Percentiles rank a stretch among this genome's conserved stretches.
These are phyloP conservation scores for Auriculariales sp. DNA, from an alignment of 768 basidiomycete species.

Conservation along the genomic window DNA sequence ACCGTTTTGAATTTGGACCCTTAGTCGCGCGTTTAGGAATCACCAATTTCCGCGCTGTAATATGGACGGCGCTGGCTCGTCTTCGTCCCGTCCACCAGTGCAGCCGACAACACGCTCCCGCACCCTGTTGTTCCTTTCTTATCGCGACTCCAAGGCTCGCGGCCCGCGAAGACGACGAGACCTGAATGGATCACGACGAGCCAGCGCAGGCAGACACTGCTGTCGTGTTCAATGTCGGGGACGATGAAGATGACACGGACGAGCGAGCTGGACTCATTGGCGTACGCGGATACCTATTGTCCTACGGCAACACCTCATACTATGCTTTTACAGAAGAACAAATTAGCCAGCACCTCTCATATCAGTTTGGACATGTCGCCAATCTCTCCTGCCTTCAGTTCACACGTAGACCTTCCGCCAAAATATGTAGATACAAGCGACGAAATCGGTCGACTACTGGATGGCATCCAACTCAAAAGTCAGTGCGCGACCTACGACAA, in stretches of 20 bases:
- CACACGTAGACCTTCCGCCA: slow-evolving; percentile 59
- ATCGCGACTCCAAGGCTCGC: slow-evolving; percentile 59
- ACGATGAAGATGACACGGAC: slow-evolving; percentile 30
- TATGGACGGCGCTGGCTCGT: too few species aligned
- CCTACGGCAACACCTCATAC: slow-evolving; percentile 1
- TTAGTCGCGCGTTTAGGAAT: too few species aligned
- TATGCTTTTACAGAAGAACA: neutral
- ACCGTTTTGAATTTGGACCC: too few species aligned
- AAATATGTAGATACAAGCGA: slow-evolving; percentile 91
- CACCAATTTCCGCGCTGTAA: too few species aligned
- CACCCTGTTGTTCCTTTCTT: slow-evolving; percentile 87
- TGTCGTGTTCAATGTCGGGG: slow-evolving; percentile 15
- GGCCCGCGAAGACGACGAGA: slow-evolving; percentile 24
- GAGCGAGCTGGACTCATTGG: slow-evolving; percentile 49
- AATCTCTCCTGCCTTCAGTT: slow-evolving; percentile 25
- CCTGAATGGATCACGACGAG: too few species aligned
- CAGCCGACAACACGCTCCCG: slow-evolving; percentile 73
- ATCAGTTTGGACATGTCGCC: slow-evolving; percentile 20
- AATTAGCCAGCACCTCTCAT: neutral
- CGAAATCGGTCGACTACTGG: slow-evolving; percentile 71
- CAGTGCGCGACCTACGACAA: slow-evolving; percentile 18
- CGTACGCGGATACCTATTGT: slow-evolving; percentile 7
- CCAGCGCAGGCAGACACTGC: too few species aligned
- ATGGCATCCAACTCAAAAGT: slow-evolving; percentile 65
- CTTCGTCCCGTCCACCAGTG: too few species aligned